Evolutionary conservation across 1,284 basidiomycete genomes (phyloP).

Genomic region (Cutaneotrichosporon dermatis): DNA sequence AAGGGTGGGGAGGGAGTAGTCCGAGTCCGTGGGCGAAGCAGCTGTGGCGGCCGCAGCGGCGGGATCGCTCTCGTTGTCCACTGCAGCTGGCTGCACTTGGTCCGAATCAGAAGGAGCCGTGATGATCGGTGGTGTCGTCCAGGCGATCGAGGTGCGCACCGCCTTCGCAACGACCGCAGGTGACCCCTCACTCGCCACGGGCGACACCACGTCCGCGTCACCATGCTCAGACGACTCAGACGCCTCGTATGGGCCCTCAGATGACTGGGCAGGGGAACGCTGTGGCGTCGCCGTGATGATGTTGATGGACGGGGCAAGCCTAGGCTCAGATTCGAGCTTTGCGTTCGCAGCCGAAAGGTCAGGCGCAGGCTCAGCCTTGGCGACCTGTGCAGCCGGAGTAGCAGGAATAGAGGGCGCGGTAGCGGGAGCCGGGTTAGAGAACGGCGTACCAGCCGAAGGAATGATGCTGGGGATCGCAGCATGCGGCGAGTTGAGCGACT

Average conservation of each 20-base stretch:
- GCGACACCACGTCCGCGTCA: background rate
- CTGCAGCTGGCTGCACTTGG: no score
- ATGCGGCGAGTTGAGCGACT: constrained; percentile 4
- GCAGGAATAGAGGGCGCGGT: no score
- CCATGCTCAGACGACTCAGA: background rate
- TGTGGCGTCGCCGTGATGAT: background rate
- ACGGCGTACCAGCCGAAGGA: background rate
- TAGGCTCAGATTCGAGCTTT: background rate
- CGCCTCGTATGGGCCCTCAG: background rate
- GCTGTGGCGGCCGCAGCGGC: background rate
- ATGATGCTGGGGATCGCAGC: background rate
- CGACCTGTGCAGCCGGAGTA: no score
- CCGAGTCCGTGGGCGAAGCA: background rate
- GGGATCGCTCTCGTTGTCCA: background rate
- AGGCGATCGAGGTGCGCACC: background rate
- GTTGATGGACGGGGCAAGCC: background rate
- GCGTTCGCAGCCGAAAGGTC: background rate
- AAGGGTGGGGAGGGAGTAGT: constrained; percentile 1
- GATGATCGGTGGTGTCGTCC: background rate
- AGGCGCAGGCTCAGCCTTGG: no score
- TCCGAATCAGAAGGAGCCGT: background rate
- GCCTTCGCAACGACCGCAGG: background rate
- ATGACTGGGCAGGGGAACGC: background rate
- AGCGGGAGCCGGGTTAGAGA: background rate
- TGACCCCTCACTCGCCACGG: background rate